Base-by-base conservation (phyloP, 1,284 basidiomycete genomes). In the Trametes sp. region DNA sequence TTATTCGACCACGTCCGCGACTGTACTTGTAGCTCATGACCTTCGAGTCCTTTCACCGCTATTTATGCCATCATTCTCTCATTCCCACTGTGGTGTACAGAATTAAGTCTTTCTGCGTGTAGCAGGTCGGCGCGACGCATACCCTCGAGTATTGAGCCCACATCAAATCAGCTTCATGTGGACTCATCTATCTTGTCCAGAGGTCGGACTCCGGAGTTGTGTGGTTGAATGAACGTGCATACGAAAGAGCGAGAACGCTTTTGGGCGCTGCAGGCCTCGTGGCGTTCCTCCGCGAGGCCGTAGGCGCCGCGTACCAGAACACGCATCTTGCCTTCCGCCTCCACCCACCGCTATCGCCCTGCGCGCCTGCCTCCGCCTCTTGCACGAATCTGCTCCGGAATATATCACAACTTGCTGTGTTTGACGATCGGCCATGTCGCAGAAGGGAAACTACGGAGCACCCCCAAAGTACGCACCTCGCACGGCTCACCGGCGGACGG, bases 361-460 rank as follows among this genome's bases (percentile, higher is more conserved):
- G 45, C 48, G 8, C 48, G 9, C 31, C 41, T 45, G 38, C 9
- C 4, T 46, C 35, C 23, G 31, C 46, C 11, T 13, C 23, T 28
- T 52, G 23, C 51, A 35, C 31, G 16, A 28, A 23, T 24, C 23
- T 35, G 31, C 31, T 3, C 48, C 13, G 33, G 23, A 24, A 3
- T 35, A 13, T 16, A 31, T 23, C 7, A 24, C 23, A 19, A 19
- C 51, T 31, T 8, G 0, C 13, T 45, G 44, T 14, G 28, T 33
- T 21, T 29, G 7, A 55, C 56, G 51, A 63, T 50, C 33, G 26
- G 41, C 33, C 24, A 68, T 68, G 66, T 68, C 66, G 29, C 63
- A 68, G 57, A 68, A 68, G 54, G 66, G 66, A 57, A 68, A 68
- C 49, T 68, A 68, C 62, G 61, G 63, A 45, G 63, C 63, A 24